phyloP scores from a whole-genome alignment of 2,329 filamentous ascomycete species.

The Aspergillus clavatus region DNA sequence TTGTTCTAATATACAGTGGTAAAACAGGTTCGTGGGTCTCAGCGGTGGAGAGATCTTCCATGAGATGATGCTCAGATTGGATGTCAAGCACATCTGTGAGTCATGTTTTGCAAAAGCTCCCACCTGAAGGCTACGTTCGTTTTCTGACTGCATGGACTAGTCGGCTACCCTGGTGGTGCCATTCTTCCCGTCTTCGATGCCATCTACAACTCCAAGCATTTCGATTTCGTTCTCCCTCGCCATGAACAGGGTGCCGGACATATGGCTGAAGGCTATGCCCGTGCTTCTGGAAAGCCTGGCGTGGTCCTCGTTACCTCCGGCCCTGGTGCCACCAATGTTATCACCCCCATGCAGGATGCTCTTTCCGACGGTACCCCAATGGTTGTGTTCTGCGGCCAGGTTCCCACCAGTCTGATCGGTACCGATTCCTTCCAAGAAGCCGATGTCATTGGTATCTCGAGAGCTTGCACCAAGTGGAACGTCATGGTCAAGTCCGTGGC shows the following conservation, averaged over 20 bases:
- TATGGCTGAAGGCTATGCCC: constrained; percentile 96
- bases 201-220: constrained; percentile 96
- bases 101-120: constrained; percentile 25
- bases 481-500: constrained; percentile 96
- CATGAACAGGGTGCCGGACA: constrained; percentile 98
- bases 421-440: constrained; percentile 97
- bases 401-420: constrained; percentile 82
- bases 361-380: constrained; percentile 92
- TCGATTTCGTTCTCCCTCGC: constrained; percentile 89
- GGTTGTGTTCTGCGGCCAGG: constrained; percentile 94
- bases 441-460: constrained; percentile 87
- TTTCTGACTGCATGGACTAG: constrained; percentile 37
- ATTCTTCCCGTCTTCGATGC: constrained; percentile 98
- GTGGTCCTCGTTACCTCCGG: constrained; percentile 96
- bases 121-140: constrained; percentile 1
- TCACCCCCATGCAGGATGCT: constrained; percentile 95
- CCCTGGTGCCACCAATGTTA: constrained; percentile 91
- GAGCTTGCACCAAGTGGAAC: constrained; percentile 98
- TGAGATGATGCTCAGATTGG: constrained; percentile 95
- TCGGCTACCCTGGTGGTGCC: constrained; percentile 88
- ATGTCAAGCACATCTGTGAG: constrained; percentile 91
- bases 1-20: constrained; percentile 6
- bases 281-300: constrained; percentile 87
- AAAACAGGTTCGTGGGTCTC: constrained; percentile 79
- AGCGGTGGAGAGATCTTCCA: constrained; percentile 96